These are phyloP conservation scores for Malus hybrid DNA, from an alignment of 331 rosid species.

Conservation along the genomic window DNA sequence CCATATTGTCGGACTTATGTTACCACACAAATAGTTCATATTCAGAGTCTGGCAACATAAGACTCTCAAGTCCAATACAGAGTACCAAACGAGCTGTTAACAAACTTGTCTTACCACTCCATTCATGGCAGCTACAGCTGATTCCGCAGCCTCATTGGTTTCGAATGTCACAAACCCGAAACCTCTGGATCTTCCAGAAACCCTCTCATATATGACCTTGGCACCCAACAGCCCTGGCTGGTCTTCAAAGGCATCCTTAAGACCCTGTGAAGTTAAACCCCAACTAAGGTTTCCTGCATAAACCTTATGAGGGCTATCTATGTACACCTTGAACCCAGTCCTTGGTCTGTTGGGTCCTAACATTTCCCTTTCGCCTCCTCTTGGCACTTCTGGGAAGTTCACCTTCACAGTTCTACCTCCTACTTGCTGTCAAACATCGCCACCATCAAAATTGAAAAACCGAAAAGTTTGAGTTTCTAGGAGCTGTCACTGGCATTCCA, in stretches of 20 bases:
- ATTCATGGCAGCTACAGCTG: slow-evolving; percentile 65
- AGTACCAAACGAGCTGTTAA: neutral
- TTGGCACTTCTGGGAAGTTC: slow-evolving; percentile 90
- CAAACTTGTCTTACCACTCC: slow-evolving; percentile 65
- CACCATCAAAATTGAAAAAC: neutral
- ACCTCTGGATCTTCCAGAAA: slow-evolving; percentile 70
- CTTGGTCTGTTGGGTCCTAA: slow-evolving; percentile 45
- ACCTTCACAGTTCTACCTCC: slow-evolving; percentile 76
- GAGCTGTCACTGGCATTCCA: neutral
- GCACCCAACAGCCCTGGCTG: slow-evolving; percentile 89
- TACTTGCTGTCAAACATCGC: slow-evolving; percentile 53
- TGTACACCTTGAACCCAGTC: slow-evolving; percentile 45
- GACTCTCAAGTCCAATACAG: neutral
- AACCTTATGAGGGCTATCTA: slow-evolving; percentile 80
- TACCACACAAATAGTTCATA: neutral
- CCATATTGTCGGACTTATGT: neutral
- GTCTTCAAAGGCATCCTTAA: slow-evolving; percentile 63
- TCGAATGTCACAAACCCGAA: slow-evolving; percentile 78
- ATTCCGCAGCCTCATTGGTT: slow-evolving; percentile 50
- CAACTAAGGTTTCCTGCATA: slow-evolving; percentile 95
- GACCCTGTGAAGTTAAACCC: slow-evolving; percentile 67
- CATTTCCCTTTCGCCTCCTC: slow-evolving; percentile 82
- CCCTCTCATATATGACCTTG: slow-evolving; percentile 73
- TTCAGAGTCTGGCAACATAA: neutral
- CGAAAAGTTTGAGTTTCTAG: neutral